phyloP scores from a whole-genome alignment of 805 yeast genomes.

The Grigorovia humatica region DNA sequence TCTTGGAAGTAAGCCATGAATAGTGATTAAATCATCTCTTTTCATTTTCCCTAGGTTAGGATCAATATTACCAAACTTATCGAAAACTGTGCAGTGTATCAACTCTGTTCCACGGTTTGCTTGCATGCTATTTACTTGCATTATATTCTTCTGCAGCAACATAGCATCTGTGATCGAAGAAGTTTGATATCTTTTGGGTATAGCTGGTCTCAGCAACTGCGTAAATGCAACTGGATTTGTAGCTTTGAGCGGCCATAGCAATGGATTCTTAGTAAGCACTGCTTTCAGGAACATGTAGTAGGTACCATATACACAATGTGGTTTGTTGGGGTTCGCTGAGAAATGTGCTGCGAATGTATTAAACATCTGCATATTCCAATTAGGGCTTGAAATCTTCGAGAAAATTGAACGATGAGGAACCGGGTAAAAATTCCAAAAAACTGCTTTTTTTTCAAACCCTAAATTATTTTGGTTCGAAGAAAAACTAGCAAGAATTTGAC shows the following conservation, averaged over 20 bases:
- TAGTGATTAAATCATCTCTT: constrained; percentile 57
- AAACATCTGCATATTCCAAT: no score
- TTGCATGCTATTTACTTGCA: constrained; percentile 29
- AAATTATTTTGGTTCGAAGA: no score
- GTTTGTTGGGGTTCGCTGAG: no score
- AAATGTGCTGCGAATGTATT: no score
- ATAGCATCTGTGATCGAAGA: constrained; percentile 17
- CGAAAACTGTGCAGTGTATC: constrained; percentile 76
- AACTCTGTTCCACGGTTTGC: constrained; percentile 27
- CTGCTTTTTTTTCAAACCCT: no score
- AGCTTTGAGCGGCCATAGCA: not conserved
- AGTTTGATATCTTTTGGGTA: not conserved
- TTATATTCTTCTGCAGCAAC: constrained; percentile 30
- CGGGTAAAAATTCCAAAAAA: no score
- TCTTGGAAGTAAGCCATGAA: constrained; percentile 75
- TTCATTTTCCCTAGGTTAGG: constrained; percentile 67
- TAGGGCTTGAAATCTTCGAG: no score
- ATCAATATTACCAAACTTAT: constrained; percentile 53
- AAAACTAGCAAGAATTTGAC: no score
- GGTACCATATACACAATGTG: no score
- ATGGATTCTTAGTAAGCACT: not conserved
- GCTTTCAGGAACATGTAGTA: not conserved
- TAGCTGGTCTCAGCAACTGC: not conserved
- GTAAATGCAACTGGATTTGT: not conserved
- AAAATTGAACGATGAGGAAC: no score